Base-by-base conservation (phyloP, 805 yeast species). In the Lipomyces spencermartinsiae region DNA sequence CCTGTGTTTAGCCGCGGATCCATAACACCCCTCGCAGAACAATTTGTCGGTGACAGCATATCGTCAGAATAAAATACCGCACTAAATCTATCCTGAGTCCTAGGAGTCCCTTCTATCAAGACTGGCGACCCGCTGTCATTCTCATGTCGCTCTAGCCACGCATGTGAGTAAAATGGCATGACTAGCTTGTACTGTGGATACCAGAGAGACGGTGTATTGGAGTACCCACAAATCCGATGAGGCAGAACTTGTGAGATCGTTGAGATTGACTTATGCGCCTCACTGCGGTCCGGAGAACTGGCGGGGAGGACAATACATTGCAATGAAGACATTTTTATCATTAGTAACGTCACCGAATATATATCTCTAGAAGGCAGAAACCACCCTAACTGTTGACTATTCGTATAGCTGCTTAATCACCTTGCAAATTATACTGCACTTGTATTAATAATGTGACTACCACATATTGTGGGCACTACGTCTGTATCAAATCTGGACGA, bases 41-140 rank as follows among this genome's bases (percentile, higher is more conserved):
- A 43, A n/a, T 43, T 43, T 43, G 49, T 43, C 19, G 49, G 49
- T 43, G 49, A 43, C 49, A 43, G 49, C 49, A 43, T 43, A 43
- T 43, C 49, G 6, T 12, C 22, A 43, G 49, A 43, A 43, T 43
- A 43, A 16, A 14, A 16, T 3, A 16, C 49, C 22, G 5, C 49
- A 43, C n/a, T 43, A 16, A 43, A 43, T 16, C 22, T 16, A 16
- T 14, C 8, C 9, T 43, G 49, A 16, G 16, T 16, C 49, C 49
- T 6, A 16, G 14, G 49, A 43, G 22, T 16, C 49, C 22, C 8
- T 12, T 43, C 49, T 3, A 5, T 14, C 9, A 16, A 7, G 7
- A 16, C 22, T 4, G 9, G 49, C 19, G 49, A 43, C 6, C 49
- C 8, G 22, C 16, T 43, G 49, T 16, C 49, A 16, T 43, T 12